These are phyloP conservation scores for Tuber umbilicatum DNA, from an alignment of 495 filamentous ascomycete genomes.

Conservation along the genomic window DNA sequence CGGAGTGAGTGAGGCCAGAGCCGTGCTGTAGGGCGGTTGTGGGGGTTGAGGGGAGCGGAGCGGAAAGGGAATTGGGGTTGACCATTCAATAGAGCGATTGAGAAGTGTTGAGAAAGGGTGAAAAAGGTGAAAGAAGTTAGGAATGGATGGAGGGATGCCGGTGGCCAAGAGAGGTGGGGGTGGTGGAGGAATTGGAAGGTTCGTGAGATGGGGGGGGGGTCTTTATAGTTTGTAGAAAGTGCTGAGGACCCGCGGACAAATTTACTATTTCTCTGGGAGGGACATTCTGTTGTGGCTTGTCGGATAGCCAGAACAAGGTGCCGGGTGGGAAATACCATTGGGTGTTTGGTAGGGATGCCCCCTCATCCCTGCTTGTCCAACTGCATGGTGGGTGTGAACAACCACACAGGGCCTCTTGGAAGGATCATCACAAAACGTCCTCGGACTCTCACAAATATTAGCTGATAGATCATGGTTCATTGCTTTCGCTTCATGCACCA, in stretches of 20 bases:
- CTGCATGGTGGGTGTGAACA: constrained; percentile 3
- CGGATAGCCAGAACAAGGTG: background rate
- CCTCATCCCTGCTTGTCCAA: background rate
- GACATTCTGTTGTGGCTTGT: background rate
- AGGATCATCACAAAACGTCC: background rate
- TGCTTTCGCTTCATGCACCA: background rate
- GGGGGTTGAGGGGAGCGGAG: constrained; percentile 35
- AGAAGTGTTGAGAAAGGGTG: background rate
- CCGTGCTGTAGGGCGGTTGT: constrained; percentile 37
- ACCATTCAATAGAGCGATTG: constrained; percentile 40
- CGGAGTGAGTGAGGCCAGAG: constrained; percentile 37
- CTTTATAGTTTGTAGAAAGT: constrained; percentile 24
- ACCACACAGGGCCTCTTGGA: background rate
- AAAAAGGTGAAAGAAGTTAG: background rate
- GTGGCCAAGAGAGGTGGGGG: constrained; percentile 8
- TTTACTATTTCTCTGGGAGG: background rate
- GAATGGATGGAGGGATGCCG: background rate
- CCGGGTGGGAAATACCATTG: constrained; percentile 1
- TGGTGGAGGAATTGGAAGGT: background rate
- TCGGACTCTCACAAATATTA: background rate
- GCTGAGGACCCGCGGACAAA: background rate
- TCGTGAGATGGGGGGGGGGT: background rate
- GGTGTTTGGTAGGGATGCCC: background rate
- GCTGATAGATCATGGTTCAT: background rate
- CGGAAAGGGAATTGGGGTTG: constrained; percentile 37